Evolutionary conservation across 768 basidiomycete genomes (phyloP), one percentile per base, ranked within the genome.

Genomic region (Rhizopogon rudus): DNA sequence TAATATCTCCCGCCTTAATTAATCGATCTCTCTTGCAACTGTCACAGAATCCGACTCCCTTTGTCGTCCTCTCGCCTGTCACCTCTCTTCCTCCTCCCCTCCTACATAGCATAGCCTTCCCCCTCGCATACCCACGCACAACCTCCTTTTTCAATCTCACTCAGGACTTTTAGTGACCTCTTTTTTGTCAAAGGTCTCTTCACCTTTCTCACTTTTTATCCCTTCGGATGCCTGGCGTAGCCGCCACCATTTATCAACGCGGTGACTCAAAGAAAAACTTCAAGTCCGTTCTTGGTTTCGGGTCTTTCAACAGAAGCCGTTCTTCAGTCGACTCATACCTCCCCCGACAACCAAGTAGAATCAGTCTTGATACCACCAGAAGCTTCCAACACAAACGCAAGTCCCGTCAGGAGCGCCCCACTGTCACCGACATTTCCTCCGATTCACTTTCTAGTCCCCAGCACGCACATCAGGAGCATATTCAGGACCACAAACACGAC

Each of bases 211-310:
- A n/a, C 16, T 49, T 62, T 51, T 66, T 56, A 50, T 42, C 17
- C 33, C 58, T 53, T 73, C 75, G 77, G 56, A 78, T 78, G 77
- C 76, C 71, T 67, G 75, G 70, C 64, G 70, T 70, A 59, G 69
- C 73, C 56, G 58, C 73, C 63, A 58, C 71, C 29, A 64, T 71
- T 57, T 71, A 64, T 12, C 65, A 67, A 61, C 55, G 63, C 65
- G 63, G 66, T 55, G 62, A 71, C 35, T 66, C 72, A 52, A 77
- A 73, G 73, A 75, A 75, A 69, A 76, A 73, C 63, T 73, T 82
- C 66, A 75, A 74, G 63, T 67, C 76, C 29, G 78, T 78, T 43
- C 72, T 82, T 51, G 79, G 79, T 50, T 71, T 81, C 40, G 58
- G 58, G 62, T 72, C 72, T 50, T 74, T 72, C 61, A 73, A 68